These are phyloP conservation scores for grape (Vitis vinifera) DNA, from an alignment of 164 flowering plant species.

Conservation along the genomic window ASM3070453v1 NC_081822.1:7311501-7312000, in stretches of 20 bases:
- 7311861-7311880: constrained; percentile 43
- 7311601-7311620: no score
- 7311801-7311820: constrained; percentile 55
- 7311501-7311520: no score
- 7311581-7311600: no score
- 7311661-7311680: no score
- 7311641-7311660: no score
- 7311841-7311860: constrained; percentile 60
- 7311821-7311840: constrained; percentile 67
- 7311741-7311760: constrained; percentile 57
- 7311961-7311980: constrained; percentile 52
- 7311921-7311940: constrained; percentile 10
- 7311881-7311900: not conserved
- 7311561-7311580: no score
- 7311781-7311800: constrained; percentile 70
- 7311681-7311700: not conserved
- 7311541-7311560: no score
- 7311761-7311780: constrained; percentile 68
- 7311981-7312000: constrained; percentile 61
- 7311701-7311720: not conserved
- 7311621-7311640: no score
- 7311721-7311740: constrained; percentile 34
- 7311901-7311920: not conserved
- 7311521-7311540: no score
- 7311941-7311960: constrained; percentile 61